Base-by-base conservation (phyloP, 345 rosid genomes). In the Cardamine chenopodiifolia region DNA sequence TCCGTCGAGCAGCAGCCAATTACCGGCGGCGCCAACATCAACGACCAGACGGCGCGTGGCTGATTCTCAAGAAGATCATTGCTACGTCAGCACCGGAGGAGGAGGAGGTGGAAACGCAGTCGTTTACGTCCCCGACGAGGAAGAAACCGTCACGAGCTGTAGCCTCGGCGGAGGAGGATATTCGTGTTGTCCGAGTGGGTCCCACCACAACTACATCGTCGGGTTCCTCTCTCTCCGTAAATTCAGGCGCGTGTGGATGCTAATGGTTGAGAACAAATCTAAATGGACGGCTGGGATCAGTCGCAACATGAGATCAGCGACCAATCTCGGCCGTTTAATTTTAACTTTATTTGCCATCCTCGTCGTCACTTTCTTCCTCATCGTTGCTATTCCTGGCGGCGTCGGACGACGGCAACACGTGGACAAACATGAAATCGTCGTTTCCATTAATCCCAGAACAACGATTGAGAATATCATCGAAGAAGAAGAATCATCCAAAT, bases 1-100 rank as follows among this genome's bases (percentile, higher is more conserved):
- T 57, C 57, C 89, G 18, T 50, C 89, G 58, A 82, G 49, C 85
- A 83, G 69, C 49, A 83, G 85, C 76, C 91, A 94, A 13, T 66
- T 40, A 63, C 77, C 84, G 64, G 77, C 76, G 3, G 84, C 75
- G 22, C 82, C 87, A 29, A 82, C 89, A 39, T 77, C 93, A 31
- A 77, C 92, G 9, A 83, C 94, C 34, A 81, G 99, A 66, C 82
- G 99, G 15, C 99, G 99, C 22, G 87, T 88, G 68, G 75, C 82
- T 13, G 85, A 79, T 72, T 67, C 76, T 6, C 47, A 77, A 34
- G 70, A 82, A 17, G 88, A 84, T 44, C 70, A 60, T 31, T 42
- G 71, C 68, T 49, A 78, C 79, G 72, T 54, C 55, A 49, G 6
- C 62, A 60, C 8, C 49, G 67, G 44, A 26, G 72, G 66, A 48